Base-by-base conservation (phyloP, 2,329 filamentous ascomycete genomes). In the Sclerotinia minor region DNA sequence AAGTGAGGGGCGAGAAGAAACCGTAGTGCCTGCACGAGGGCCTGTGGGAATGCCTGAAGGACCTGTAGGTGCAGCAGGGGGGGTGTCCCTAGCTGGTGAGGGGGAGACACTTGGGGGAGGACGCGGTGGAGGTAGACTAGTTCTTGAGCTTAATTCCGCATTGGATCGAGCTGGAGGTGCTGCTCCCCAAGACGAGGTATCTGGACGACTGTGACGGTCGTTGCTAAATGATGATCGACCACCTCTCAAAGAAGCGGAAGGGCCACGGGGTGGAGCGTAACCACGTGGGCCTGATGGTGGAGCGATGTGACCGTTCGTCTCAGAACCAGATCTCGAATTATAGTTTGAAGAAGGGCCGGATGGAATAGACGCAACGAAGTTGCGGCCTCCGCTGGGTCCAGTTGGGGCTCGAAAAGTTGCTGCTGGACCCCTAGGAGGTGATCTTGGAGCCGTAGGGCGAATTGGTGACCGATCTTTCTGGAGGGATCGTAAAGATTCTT, bases 221-320 rank as follows among this genome's bases (percentile, higher is more conserved):
- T 68, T 72, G 32, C 70, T 70, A 45, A 77, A 76, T 38, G 75
- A 74, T 6, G 71, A 69, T 71, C 76, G 72, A 17, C 75, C 73
- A 32, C 74, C 75, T 70, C 76, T 72, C 67, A 73, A 72, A 41
- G 70, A 70, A 57, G 71, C 72, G 7, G 69, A 68, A 52, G 67
- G 67, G 21, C 75, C 74, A 54, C 75, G 72, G 59, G 67, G 54
- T 45, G 74, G 71, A 21, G 73, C 71, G 65, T 75, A 77, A 26
- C 75, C 76, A 61, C 77, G 74, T 64, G 77, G 77, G 61, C 77
- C 77, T n/a, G 76, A 72, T 49, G 77, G 77, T 52, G 76, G 76
- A 38, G 32, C 53, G 17, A 65, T 54, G 63, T 61, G 50, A 44
- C 66, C 50, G 32, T 57, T 29, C 44, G 67, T 71, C 21, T 76